Conservation (phyloP, 306 rosid species). For the Vicia sativa region DNA sequence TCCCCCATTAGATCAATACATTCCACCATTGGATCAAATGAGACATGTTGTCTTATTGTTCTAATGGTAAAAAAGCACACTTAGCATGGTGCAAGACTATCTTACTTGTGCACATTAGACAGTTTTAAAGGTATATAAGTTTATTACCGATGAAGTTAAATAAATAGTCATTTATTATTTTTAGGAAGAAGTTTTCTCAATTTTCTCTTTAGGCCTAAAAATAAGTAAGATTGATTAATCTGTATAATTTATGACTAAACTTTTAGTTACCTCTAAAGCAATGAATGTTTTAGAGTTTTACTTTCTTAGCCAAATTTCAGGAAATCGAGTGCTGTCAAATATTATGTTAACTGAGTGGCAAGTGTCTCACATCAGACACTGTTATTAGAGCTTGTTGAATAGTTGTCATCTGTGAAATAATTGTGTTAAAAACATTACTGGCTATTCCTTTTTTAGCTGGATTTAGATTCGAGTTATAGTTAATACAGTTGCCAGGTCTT, state of each 20-base stretch:
- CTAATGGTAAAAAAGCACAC: too few relatives aligned
- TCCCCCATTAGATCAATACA: too few relatives aligned
- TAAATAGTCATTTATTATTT: background rate
- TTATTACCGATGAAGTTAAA: background rate
- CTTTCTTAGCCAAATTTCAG: background rate
- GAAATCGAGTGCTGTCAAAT: background rate
- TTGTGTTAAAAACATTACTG: conserved; percentile 18
- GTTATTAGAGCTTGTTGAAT: conserved; percentile 20
- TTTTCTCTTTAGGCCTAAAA: background rate
- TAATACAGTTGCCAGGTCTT: conserved; percentile 26
- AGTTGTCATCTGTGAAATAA: conserved; percentile 16
- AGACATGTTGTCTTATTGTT: too few relatives aligned
- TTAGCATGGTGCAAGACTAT: too few relatives aligned
- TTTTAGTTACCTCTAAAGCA: background rate
- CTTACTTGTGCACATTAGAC: too few relatives aligned
- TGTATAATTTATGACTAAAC: background rate
- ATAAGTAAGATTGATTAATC: background rate
- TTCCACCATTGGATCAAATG: too few relatives aligned
- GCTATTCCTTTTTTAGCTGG: conserved; percentile 3
- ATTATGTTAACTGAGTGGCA: background rate
- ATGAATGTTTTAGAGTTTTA: background rate
- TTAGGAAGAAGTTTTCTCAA: background rate
- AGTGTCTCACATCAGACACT: conserved; percentile 6
- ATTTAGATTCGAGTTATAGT: background rate
- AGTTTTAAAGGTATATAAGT: background rate